Evolutionary conservation across 2,329 filamentous ascomycete genomes (phyloP), one percentile per base, ranked within the genome.

Genomic region (Dactylellina haptotyla): DNA sequence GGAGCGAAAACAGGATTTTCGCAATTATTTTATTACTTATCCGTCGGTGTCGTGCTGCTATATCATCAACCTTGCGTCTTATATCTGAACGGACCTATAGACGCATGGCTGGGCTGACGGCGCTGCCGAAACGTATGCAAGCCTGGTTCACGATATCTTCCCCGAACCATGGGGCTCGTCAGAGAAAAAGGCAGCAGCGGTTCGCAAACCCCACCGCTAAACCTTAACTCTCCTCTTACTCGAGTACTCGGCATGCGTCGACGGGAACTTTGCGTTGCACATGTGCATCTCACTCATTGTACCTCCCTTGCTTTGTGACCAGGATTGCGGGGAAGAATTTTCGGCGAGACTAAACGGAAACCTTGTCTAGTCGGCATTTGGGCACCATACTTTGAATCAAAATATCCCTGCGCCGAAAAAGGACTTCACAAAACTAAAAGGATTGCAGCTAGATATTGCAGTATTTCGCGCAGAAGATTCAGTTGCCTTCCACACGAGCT

Each of bases 311-410:
- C 26, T 28, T 25, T 39, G 28, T 14, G 54, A 57, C 69, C 32
- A 62, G 61, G 69, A 61, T 73, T 46, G 34, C 14, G 53, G 58
- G 61, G 69, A 57, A 66, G 51, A 61, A 65, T 73, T 73, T 73
- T 66, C 54, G 69, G 59, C 39, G 67, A 72, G 26, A 65, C 53
- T 59, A 53, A 18, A n/a, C n/a, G 32, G 6, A 34, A 6, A 34
- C 61, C 39, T 41, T n/a, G 46, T 45, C 48, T 26, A n/a, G 9
- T 43, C 26, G 20, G 20, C 39, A 43, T 28, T 18, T 32, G 14
- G n/a, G 14, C 41, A 51, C 30, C 53, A 50, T 51, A 34, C 50
- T 25, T 53, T 20, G 20, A 18, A 18, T 4, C 32, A 12, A 34
- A 8, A 20, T 58, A 67, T 56, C 65, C 58, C 12, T 53, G 43